Conservation (phyloP, 2,329 filamentous ascomycete species). For the Cladobotryum protrusum region DNA sequence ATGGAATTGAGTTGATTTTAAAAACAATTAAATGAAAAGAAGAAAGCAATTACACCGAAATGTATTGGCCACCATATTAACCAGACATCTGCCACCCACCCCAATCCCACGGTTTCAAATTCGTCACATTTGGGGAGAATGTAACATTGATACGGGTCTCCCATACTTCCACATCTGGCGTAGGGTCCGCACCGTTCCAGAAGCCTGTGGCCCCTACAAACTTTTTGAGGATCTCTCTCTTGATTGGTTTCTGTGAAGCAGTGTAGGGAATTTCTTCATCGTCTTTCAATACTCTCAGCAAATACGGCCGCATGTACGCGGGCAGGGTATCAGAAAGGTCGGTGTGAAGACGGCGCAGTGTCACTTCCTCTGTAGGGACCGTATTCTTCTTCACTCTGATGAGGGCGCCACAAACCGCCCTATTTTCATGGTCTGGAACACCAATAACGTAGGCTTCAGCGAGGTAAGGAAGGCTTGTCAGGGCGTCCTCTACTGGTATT, state of each 20-base stretch:
- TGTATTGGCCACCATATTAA: too few relatives aligned
- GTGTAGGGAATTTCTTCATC: slow-evolving; percentile 12
- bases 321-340: slow-evolving; percentile 10
- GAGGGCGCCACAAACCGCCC: slow-evolving; percentile 13
- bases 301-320: slow-evolving; percentile 7
- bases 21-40: too few relatives aligned
- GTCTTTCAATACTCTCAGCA: slow-evolving; percentile 9
- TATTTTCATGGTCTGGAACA: slow-evolving; percentile 12
- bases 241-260: slow-evolving; percentile 7
- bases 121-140: too few relatives aligned
- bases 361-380: not conserved
- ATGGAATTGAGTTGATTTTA: too few relatives aligned
- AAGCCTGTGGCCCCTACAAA: slow-evolving; percentile 3
- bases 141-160: too few relatives aligned
- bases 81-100: too few relatives aligned
- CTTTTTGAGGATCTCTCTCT: slow-evolving; percentile 3
- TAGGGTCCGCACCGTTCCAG: too few relatives aligned
- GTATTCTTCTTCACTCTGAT: slow-evolving; percentile 5
- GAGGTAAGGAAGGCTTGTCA: slow-evolving; percentile 13
- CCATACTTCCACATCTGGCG: too few relatives aligned
- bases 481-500: slow-evolving; percentile 8
- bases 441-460: slow-evolving; percentile 13
- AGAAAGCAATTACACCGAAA: too few relatives aligned
- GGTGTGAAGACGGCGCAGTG: slow-evolving; percentile 1
- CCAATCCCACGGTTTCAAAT: too few relatives aligned